These are phyloP conservation scores for Aspergillus calidoustus DNA, from an alignment of 2,329 filamentous ascomycete genomes.

Conservation along the genomic window DNA sequence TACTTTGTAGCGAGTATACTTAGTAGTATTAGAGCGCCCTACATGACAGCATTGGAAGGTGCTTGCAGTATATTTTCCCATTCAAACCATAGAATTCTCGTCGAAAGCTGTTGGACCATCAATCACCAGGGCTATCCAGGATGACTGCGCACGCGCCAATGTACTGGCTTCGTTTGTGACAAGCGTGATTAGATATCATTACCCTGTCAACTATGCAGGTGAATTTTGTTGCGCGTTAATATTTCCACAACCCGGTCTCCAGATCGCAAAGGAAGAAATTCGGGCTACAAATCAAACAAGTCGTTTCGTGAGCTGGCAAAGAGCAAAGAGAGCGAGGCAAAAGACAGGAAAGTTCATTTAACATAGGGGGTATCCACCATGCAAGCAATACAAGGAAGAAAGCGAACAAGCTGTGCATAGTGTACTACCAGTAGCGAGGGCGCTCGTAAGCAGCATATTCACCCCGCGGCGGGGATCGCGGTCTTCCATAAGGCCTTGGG, in stretches of 20 bases:
- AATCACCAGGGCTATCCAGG: constrained; percentile 4
- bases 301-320: constrained; percentile 12
- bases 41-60: not conserved
- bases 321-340: constrained; percentile 13
- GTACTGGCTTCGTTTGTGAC: constrained; percentile 1
- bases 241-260: constrained; percentile 1
- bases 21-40: not conserved
- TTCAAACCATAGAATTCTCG: not conserved
- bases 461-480: constrained; percentile 46
- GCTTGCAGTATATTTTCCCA: constrained; percentile 1
- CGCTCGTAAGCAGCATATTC: constrained; percentile 50
- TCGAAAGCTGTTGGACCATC: constrained; percentile 1
- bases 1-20: not conserved
- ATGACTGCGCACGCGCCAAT: not conserved
- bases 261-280: not conserved
- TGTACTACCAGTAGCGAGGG: constrained; percentile 50
- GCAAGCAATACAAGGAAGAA: constrained; percentile 23
- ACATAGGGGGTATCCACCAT: constrained; percentile 32
- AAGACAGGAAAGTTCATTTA: constrained; percentile 16
- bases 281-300: not conserved
- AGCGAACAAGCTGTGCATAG: constrained; percentile 12
- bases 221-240: constrained; percentile 3
- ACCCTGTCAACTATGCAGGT: constrained; percentile 13
- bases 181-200: constrained; percentile 15
- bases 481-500: constrained; percentile 57